Evolutionary conservation across 225 moss, liverwort and hornwort genomes (phyloP).

Genomic region (Bryoerythrophyllum caledonicum): DNA sequence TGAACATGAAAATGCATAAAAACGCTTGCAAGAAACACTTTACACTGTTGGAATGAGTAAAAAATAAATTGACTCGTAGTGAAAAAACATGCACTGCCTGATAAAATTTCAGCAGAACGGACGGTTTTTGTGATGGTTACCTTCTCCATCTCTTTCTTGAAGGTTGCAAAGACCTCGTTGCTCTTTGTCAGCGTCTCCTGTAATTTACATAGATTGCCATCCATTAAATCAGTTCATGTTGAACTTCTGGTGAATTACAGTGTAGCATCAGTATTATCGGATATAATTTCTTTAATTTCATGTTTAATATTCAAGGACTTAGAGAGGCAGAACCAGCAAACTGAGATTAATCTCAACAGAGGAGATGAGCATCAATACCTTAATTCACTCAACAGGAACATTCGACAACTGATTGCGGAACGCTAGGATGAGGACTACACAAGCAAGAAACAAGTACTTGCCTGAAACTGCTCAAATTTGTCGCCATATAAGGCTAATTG

Average conservation of each 20-base stretch:
- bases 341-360: not conserved
- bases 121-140: constrained; percentile 28
- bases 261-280: not conserved
- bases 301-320: not conserved
- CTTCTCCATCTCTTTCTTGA: constrained; percentile 97
- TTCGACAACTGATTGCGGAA: not conserved
- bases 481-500: constrained; percentile 92
- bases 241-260: constrained; percentile 3
- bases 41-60: not conserved
- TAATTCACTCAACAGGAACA: constrained; percentile 7
- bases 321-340: not conserved
- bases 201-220: constrained; percentile 8
- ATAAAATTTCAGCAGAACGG: constrained; percentile 6
- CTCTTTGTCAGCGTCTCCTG: constrained; percentile 97
- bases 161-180: constrained; percentile 97
- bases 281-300: not conserved
- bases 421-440: not conserved
- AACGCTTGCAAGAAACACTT: constrained; percentile 8
- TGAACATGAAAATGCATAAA: constrained; percentile 1
- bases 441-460: constrained; percentile 29
- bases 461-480: constrained; percentile 99
- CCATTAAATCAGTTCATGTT: constrained; percentile 11
- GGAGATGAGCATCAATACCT: not conserved
- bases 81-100: constrained; percentile 3
- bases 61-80: not conserved